Conservation (phyloP, 306 rosid species). For the Hippophae rhamnoides region DNA sequence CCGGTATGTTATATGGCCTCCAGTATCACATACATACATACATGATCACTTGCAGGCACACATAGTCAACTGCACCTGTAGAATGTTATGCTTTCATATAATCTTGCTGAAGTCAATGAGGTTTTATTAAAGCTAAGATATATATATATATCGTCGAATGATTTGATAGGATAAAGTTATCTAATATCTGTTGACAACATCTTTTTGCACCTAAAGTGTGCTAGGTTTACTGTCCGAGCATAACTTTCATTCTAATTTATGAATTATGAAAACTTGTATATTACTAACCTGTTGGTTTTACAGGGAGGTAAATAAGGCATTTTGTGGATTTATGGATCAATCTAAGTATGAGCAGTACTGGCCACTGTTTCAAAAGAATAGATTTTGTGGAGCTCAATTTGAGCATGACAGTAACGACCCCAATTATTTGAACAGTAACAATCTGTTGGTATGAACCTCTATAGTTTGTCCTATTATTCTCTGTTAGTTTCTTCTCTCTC, state of each 20-base stretch:
- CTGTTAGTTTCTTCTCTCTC: not conserved
- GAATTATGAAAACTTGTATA: slow-evolving; percentile 12
- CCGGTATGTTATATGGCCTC: slow-evolving; percentile 45
- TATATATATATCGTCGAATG: too few relatives aligned
- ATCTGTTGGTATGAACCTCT: slow-evolving; percentile 17
- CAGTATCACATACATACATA: not conserved
- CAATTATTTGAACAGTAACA: slow-evolving; percentile 1
- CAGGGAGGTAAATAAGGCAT: slow-evolving; percentile 88
- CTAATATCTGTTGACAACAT: not conserved
- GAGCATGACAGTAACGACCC: slow-evolving; percentile 11
- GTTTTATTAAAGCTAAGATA: too few relatives aligned
- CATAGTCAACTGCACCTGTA: too few relatives aligned
- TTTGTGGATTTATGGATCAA: slow-evolving; percentile 67
- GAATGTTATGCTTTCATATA: too few relatives aligned
- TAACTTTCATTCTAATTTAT: not conserved
- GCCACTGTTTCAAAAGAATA: slow-evolving; percentile 31
- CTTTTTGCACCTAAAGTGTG: not conserved
- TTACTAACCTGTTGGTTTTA: slow-evolving; percentile 21
- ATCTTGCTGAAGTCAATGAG: too few relatives aligned
- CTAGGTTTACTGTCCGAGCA: too few relatives aligned
- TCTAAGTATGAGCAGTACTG: slow-evolving; percentile 29
- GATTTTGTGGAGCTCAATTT: slow-evolving; percentile 13
- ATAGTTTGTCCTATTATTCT: slow-evolving; percentile 16
- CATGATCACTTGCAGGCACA: too few relatives aligned
- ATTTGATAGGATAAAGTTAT: too few relatives aligned